Evolutionary conservation across 2,329 filamentous ascomycete genomes (phyloP), one percentile per base, ranked within the genome.

Genomic region (Hymenoscyphus fructigenus): DNA sequence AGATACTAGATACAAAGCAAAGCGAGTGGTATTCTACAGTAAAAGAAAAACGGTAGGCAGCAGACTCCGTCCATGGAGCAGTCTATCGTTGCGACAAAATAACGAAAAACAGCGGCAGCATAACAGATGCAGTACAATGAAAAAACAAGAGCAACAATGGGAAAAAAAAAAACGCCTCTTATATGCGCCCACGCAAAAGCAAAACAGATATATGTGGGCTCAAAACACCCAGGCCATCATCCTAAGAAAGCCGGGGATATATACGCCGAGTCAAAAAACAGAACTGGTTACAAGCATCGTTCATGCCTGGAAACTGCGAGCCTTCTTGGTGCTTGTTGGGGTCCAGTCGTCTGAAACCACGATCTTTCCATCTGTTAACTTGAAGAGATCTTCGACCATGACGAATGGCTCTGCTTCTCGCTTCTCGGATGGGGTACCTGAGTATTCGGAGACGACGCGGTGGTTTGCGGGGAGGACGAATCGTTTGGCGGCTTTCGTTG

Each of bases 271-370:
- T n/a, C 23, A 23, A 55, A 50, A 36, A 44, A 28, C 7, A 50
- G 26, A 26, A 9, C n/a, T n/a, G n/a, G n/a, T n/a, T 7, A 50
- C 20, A 50, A 12, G 9, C 17, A 32, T 4, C 23, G 6, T 23
- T 60, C 60, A 72, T 66, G 68, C 69, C 12, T 62, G 59, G 56
- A 72, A 71, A n/a, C 62, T 63, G 10, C 64, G 66, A 44, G 60
- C 63, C 59, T 66, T 70, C 36, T 66, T 60, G 15, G 63, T 61
- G 32, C 20, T 34, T 10, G 58, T 60, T 32, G 36, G 36, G 36
- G 36, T 10, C 44, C 44, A 50, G 20, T 50, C 32, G n/a, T 62
- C 66, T 57, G 67, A 61, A 1, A 67, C 53, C 14, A 69, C 65
- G 14, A 61, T 50, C 50, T 38, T 69, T 26, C 60, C 59, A 26